Evolutionary conservation across 1,139 yeast genomes (phyloP).

Genomic region (Fermentozyma sake): DNA sequence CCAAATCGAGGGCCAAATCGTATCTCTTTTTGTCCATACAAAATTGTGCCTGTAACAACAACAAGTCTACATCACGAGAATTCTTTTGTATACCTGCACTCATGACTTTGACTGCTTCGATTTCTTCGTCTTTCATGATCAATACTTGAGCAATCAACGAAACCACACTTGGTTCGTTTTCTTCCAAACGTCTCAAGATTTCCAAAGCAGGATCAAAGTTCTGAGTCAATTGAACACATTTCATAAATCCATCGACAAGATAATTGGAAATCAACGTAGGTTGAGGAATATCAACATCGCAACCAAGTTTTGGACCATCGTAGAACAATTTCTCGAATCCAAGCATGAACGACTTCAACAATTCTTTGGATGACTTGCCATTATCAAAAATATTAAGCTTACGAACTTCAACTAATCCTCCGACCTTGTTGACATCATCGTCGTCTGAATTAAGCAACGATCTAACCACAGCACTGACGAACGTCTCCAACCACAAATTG

Average conservation of each 20-base stretch:
- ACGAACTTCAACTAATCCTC: slow-evolving; percentile 51
- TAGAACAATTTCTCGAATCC: slow-evolving; percentile 63
- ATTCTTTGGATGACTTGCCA: slow-evolving; percentile 31
- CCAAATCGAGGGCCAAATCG: slow-evolving; percentile 70
- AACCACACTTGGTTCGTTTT: slow-evolving; percentile 46
- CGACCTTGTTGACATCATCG: slow-evolving; percentile 49
- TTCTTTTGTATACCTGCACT: slow-evolving; percentile 53
- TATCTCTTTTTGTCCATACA: slow-evolving; percentile 60
- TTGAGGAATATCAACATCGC: slow-evolving; percentile 64
- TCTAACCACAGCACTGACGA: slow-evolving; percentile 61
- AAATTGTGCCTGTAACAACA: slow-evolving; percentile 66
- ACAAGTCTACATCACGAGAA: slow-evolving; percentile 59
- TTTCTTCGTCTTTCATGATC: slow-evolving; percentile 64
- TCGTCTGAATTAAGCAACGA: slow-evolving; percentile 66
- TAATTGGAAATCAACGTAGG: slow-evolving; percentile 69
- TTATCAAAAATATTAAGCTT: slow-evolving; percentile 55
- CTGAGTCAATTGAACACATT: slow-evolving; percentile 62
- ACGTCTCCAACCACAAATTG: slow-evolving; percentile 62
- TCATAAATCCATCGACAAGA: slow-evolving; percentile 70
- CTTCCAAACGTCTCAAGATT: slow-evolving; percentile 42
- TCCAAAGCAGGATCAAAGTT: slow-evolving; percentile 55
- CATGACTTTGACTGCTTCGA: slow-evolving; percentile 68
- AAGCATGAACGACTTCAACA: slow-evolving; percentile 52
- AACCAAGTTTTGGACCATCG: slow-evolving; percentile 62
- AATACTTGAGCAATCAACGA: slow-evolving; percentile 54